Conservation (phyloP, 805 yeast species). For the Yarrowia deformans region DNA sequence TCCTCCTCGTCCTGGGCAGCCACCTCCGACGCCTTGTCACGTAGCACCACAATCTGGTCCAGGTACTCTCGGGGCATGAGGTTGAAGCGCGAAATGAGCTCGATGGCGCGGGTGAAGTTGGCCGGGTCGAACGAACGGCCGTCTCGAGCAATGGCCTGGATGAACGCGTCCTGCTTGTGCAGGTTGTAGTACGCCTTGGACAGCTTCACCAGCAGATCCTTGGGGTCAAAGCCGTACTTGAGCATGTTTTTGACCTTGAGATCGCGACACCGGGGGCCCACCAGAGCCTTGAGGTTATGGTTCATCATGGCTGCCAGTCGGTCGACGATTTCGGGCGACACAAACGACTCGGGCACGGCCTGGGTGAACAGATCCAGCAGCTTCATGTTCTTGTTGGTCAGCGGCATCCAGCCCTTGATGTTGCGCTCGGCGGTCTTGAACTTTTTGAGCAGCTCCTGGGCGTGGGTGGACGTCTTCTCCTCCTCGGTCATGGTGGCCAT, state of each 20-base stretch:
- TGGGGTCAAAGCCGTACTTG: constrained; percentile 83
- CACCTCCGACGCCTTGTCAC: constrained; percentile 66
- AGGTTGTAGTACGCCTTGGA: constrained; percentile 80
- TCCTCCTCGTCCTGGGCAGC: constrained; percentile 63
- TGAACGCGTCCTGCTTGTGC: constrained; percentile 67
- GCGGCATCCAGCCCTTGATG: constrained; percentile 81
- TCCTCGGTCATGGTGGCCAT: constrained; percentile 52
- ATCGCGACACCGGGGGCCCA: constrained; percentile 92
- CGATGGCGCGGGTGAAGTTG: constrained; percentile 73
- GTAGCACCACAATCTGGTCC: constrained; percentile 61
- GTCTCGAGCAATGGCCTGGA: constrained; percentile 84
- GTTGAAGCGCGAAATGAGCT: constrained; percentile 63
- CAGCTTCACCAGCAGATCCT: constrained; percentile 68
- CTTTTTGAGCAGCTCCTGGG: constrained; percentile 65
- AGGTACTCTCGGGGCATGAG: constrained; percentile 66
- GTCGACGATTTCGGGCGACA: constrained; percentile 87
- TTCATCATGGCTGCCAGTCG: constrained; percentile 95
- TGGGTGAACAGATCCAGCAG: constrained; percentile 81
- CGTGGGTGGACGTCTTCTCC: constrained; percentile 42
- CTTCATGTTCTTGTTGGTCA: constrained; percentile 81
- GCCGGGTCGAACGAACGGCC: constrained; percentile 81
- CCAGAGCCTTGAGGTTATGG: constrained; percentile 88
- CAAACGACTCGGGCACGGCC: constrained; percentile 86
- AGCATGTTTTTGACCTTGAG: constrained; percentile 86
- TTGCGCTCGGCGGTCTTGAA: constrained; percentile 71